Base-by-base conservation (phyloP, 2,329 filamentous ascomycete species). In the Hirsutella thompsonii region DNA sequence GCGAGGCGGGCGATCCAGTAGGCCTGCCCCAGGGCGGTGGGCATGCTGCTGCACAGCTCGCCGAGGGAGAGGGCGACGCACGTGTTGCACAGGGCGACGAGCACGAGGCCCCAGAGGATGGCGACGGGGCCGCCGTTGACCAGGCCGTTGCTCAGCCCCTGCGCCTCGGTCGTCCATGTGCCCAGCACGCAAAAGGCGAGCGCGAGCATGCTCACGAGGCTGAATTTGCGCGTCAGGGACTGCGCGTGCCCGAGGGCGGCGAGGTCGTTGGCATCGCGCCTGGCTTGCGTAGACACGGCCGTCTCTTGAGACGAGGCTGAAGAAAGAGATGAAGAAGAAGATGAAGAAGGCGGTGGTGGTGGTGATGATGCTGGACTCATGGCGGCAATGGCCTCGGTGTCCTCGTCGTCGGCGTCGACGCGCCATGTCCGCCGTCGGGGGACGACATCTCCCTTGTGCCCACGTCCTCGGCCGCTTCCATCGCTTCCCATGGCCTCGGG, bases 21-120 rank as follows among this genome's bases (percentile, higher is more conserved):
- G 0, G 72, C 73, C 55, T 79, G 74, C 0, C 74, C 74, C 2
- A 77, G 57, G 0, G 74, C 73, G 0, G 73, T 77, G 4, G 74
- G 74, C 72, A 77, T 76, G 46, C 65, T 68, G 46, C 70, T 75
- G 50, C 65, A 67, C 36, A 76, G 59, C 53, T 77, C 73, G 37
- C 70, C 73, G 33, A 76, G 58, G 3, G 70, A 75, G 3, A 72
- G 47, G 11, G 70, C 72, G 33, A 76, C 69, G 43, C 69, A 74
- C 1, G 72, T 39, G 42, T 72, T 73, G 50, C 70, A 74, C 26
- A 56, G 45, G 5, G 68, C 68, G 43, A 74, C 71, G n/a, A 74
- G 60, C 4, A 62, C 55, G 5, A 76, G 56, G 1, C 72, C 71
- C 72, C 72, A 76, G 42, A 76, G 64, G 29, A 76, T 72, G 29